Conservation (phyloP, 306 rosid species). For the Cucumis hystrix region DNA sequence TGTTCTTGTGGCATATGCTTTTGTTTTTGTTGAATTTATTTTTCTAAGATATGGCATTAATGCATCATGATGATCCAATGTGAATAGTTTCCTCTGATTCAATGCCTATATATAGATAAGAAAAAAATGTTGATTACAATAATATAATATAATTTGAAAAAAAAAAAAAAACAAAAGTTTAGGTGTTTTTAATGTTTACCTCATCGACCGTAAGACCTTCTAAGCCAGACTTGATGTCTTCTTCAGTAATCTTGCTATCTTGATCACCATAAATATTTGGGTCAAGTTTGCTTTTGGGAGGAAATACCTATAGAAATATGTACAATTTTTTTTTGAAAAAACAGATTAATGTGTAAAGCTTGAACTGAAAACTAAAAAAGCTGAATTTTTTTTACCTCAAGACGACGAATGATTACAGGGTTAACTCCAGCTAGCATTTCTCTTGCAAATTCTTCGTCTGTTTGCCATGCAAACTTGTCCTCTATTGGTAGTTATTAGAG, state of each 20-base stretch:
- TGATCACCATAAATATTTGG: slow-evolving; percentile 40
- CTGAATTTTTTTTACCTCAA: slow-evolving; percentile 21
- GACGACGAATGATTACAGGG: slow-evolving; percentile 48
- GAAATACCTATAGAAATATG: slow-evolving; percentile 41
- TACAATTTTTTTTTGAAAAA: neutral
- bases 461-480: slow-evolving; percentile 48
- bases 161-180: neutral
- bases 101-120: slow-evolving; percentile 31
- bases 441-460: slow-evolving; percentile 60
- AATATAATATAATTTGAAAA: neutral
- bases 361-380: too few species aligned
- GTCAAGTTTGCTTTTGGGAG: slow-evolving; percentile 61
- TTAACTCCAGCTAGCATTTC: slow-evolving; percentile 85
- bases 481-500: slow-evolving; percentile 16
- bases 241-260: slow-evolving; percentile 35
- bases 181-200: slow-evolving; percentile 10
- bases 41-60: slow-evolving; percentile 51
- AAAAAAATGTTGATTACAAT: too few species aligned
- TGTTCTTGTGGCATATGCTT: slow-evolving; percentile 54
- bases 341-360: neutral
- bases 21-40: slow-evolving; percentile 47
- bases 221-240: slow-evolving; percentile 31
- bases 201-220: slow-evolving; percentile 46
- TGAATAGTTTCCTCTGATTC: slow-evolving; percentile 31
- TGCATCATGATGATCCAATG: slow-evolving; percentile 67